phyloP scores from a whole-genome alignment of 176 grass and related monocot genomes.

The Puccinellia tenuiflora region DNA sequence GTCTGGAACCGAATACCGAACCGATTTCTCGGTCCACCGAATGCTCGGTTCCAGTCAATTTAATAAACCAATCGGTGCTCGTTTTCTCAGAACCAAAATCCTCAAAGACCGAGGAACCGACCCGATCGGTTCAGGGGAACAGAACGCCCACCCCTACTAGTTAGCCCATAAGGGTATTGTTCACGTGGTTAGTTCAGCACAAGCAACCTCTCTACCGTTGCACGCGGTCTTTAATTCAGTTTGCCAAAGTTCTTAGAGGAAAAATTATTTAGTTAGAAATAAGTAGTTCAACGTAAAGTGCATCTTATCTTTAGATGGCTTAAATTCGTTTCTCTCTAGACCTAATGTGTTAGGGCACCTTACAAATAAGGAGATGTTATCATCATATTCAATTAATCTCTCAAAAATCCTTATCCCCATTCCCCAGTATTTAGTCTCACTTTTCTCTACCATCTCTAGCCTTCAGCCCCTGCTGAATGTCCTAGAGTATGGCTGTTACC shows the following conservation, averaged over 20 bases:
- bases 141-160: too few species aligned
- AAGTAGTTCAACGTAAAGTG: not conserved
- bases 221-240: not conserved
- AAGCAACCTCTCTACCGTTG: not conserved
- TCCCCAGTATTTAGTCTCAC: not conserved
- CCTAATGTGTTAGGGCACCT: not conserved
- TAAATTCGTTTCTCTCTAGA: not conserved
- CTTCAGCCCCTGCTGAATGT: not conserved
- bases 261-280: not conserved
- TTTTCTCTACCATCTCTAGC: not conserved
- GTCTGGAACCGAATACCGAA: too few species aligned
- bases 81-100: too few species aligned
- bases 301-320: not conserved
- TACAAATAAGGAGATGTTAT: not conserved
- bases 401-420: not conserved
- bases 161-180: not conserved
- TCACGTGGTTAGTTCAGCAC: not conserved
- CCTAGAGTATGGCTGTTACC: not conserved
- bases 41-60: too few species aligned
- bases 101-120: too few species aligned
- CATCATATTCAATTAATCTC: not conserved
- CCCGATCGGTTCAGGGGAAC: too few species aligned
- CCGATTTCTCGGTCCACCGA: too few species aligned
- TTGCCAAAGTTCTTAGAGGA: not conserved
- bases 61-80: too few species aligned